These are phyloP conservation scores for Rhododendron simsii DNA, from an alignment of 148 eudicot genomes.

Conservation along the genomic window DNA sequence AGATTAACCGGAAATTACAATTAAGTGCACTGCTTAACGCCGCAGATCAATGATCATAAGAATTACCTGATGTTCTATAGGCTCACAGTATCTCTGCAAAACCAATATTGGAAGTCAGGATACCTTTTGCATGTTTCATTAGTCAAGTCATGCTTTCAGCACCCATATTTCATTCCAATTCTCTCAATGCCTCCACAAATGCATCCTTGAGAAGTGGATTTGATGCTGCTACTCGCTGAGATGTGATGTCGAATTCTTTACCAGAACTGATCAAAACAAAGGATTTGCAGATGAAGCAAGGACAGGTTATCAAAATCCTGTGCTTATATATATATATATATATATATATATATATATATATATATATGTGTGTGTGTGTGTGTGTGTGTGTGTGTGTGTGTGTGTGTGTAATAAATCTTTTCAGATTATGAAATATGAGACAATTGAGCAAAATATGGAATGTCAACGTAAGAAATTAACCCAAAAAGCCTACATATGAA, in stretches of 20 bases:
- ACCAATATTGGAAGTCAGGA: neutral
- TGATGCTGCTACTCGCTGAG: constrained; percentile 25
- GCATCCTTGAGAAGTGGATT: constrained; percentile 23
- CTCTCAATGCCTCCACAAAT: constrained; percentile 15
- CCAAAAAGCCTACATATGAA: neutral
- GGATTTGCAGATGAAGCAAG: neutral
- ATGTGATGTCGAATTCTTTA: constrained; percentile 19
- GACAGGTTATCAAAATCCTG: neutral
- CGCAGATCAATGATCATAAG: constrained; percentile 5
- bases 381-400: too few relatives aligned
- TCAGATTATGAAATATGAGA: neutral
- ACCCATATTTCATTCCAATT: constrained; percentile 17
- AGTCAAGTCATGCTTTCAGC: constrained; percentile 12
- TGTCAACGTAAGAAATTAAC: neutral
- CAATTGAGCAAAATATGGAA: neutral
- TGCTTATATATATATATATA: neutral
- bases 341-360: too few relatives aligned
- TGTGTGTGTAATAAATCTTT: too few relatives aligned
- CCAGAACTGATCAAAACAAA: constrained; percentile 14
- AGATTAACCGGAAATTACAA: neutral
- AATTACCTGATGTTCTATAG: neutral
- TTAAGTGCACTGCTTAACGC: constrained; percentile 2
- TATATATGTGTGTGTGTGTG: too few relatives aligned
- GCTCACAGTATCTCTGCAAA: neutral
- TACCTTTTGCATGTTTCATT: neutral